These are phyloP conservation scores for Komagataella mondaviorum DNA, from an alignment of 805 yeast species.

Conservation along the genomic window DNA sequence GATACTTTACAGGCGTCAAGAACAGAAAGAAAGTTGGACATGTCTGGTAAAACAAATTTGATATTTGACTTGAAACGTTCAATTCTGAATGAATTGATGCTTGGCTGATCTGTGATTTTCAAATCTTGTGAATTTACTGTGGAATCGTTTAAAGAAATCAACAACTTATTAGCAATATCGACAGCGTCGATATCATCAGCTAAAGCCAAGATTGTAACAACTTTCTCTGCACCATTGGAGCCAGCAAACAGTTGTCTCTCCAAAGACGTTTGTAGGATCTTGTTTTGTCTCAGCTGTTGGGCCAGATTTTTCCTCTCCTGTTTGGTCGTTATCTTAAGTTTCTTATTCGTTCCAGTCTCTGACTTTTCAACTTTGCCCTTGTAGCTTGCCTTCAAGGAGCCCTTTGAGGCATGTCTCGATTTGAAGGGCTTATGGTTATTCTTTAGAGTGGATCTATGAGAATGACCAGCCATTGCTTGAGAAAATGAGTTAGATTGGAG, in stretches of 20 bases:
- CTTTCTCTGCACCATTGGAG: conserved; percentile 65
- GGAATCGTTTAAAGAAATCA: conserved; percentile 23
- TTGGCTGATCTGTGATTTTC: conserved; percentile 23
- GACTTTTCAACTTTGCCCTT: conserved; percentile 85
- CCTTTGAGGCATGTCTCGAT: conserved; percentile 81
- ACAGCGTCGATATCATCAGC: conserved; percentile 53
- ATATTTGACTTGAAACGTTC: conserved; percentile 63
- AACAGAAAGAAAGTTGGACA: conserved; percentile 48
- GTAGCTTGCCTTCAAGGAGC: conserved; percentile 63
- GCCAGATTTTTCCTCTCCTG: conserved; percentile 66
- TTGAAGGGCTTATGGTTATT: conserved; percentile 84
- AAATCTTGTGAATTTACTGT: conserved; percentile 13
- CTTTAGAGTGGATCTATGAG: conserved; percentile 77
- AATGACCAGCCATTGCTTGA: conserved; percentile 52
- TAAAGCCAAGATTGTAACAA: conserved; percentile 69
- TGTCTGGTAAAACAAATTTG: conserved; percentile 63
- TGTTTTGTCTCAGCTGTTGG: conserved; percentile 63
- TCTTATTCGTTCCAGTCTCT: conserved; percentile 18
- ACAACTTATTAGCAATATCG: conserved; percentile 37
- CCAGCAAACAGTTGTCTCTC: conserved; percentile 71
- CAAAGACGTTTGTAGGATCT: conserved; percentile 45
- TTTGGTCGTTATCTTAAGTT: conserved; percentile 25
- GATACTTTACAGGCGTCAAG: conserved; percentile 82
- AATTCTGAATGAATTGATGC: conserved; percentile 38
- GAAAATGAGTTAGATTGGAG: neutral